Conservation (phyloP, 306 rosid genomes). For the Corylus avellana region DNA sequence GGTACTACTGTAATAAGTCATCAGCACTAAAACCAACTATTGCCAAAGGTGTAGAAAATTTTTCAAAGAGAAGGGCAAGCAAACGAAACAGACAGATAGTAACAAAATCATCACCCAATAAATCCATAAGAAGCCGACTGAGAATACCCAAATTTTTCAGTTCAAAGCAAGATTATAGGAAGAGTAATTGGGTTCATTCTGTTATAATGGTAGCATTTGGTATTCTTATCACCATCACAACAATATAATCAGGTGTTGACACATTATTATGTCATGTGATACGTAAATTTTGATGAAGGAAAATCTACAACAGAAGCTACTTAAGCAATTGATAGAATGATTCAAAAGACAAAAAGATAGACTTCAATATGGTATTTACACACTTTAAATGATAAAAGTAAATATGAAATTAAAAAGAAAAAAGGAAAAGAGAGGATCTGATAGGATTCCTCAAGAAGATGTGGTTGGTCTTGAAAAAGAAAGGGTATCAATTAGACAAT, state of each 20-base stretch:
- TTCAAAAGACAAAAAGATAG: not conserved
- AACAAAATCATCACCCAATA: constrained; percentile 1
- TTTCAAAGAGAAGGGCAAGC: constrained; percentile 13
- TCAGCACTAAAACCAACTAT: constrained; percentile 18
- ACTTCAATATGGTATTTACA: not conserved
- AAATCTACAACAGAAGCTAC: constrained; percentile 5
- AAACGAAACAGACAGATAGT: constrained; percentile 11
- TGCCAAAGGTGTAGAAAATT: constrained; percentile 19
- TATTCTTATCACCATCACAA: not conserved
- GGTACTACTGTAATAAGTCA: constrained; percentile 13
- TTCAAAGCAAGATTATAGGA: constrained; percentile 14
- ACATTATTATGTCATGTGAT: not conserved
- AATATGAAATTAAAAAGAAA: not conserved
- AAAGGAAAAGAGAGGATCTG: not conserved
- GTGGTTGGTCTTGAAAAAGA: not conserved
- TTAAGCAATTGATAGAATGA: not conserved
- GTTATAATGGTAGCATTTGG: not conserved
- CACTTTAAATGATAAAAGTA: not conserved
- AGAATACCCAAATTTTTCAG: constrained; percentile 12
- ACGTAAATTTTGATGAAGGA: not conserved
- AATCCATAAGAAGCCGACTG: constrained; percentile 20
- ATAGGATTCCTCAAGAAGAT: not conserved
- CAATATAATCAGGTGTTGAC: not conserved
- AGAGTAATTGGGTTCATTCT: constrained; percentile 19
- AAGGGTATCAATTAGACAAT: not conserved